Conservation (phyloP, 2,329 filamentous ascomycete species). For the Microascus cirrosus region DNA sequence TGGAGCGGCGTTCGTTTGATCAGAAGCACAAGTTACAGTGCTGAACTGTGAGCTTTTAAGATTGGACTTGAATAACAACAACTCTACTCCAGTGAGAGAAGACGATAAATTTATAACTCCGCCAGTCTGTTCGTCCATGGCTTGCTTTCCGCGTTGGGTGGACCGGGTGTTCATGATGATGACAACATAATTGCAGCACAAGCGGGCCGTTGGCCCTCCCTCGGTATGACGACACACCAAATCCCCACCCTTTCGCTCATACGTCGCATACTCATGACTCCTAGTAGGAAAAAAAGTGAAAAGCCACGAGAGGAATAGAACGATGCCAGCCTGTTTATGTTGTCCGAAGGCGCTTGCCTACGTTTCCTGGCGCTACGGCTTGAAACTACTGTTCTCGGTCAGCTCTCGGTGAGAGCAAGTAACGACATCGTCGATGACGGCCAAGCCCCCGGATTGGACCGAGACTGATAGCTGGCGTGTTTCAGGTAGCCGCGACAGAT, state of each 20-base stretch:
- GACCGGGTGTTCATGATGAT: not conserved
- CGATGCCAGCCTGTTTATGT: not conserved
- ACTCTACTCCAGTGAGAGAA: not conserved
- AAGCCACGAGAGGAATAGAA: no score
- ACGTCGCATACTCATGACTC: no score
- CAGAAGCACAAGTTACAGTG: not conserved
- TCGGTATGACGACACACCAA: not conserved
- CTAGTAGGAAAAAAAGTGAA: not conserved
- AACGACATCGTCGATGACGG: no score
- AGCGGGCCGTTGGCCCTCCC: not conserved
- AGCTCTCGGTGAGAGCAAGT: not conserved
- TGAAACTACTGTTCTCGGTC: not conserved
- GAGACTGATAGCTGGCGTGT: not conserved
- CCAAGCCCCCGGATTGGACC: not conserved
- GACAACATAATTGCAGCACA: not conserved
- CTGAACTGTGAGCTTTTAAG: not conserved
- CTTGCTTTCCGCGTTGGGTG: not conserved
- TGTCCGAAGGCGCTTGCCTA: not conserved
- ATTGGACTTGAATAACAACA: not conserved
- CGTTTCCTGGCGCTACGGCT: not conserved
- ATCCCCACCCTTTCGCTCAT: not conserved
- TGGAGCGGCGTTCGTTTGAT: not conserved
- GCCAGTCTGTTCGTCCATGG: not conserved
- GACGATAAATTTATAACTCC: not conserved
- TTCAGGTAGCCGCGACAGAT: not conserved